phyloP scores from a whole-genome alignment of 768 basidiomycete genomes.

The Clitopilus hobsonii region DNA sequence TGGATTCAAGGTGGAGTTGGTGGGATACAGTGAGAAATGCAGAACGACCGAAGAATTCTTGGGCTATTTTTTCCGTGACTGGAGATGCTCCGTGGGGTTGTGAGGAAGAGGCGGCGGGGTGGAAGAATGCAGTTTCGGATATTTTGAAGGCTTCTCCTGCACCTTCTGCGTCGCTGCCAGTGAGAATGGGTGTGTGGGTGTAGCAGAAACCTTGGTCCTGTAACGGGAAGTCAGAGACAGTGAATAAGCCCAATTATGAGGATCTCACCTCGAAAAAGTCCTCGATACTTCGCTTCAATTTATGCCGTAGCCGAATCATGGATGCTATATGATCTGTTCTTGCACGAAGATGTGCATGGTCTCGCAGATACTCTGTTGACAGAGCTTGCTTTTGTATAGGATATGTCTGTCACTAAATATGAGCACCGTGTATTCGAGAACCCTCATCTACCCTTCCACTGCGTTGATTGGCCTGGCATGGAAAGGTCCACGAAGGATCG shows the following conservation, averaged over 20 bases:
- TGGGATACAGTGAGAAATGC: conserved; percentile 93
- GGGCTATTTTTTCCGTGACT: conserved; percentile 5
- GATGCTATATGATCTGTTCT: conserved; percentile 69
- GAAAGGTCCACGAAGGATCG: no score
- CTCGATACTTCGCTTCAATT: conserved; percentile 50
- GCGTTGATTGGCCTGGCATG: no score
- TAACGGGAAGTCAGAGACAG: neutral
- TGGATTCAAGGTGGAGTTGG: conserved; percentile 91
- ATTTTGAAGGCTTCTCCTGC: conserved; percentile 90
- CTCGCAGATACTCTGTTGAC: conserved; percentile 74
- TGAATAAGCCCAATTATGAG: neutral
- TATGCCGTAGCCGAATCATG: conserved; percentile 71
- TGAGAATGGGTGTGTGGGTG: conserved; percentile 83
- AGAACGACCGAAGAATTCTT: conserved; percentile 69
- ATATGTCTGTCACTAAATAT: conserved; percentile 49
- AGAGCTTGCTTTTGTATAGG: conserved; percentile 90
- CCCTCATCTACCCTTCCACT: no score
- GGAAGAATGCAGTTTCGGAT: conserved; percentile 29
- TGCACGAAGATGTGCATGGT: conserved; percentile 83
- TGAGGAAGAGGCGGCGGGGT: conserved; percentile 19
- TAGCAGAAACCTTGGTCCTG: conserved; percentile 77
- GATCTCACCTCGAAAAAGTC: conserved; percentile 66
- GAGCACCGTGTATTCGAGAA: no score
- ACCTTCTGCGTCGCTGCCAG: conserved; percentile 92
- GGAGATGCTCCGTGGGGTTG: conserved; percentile 11